Conservation (phyloP, 2,329 filamentous ascomycete species). For the Aspergillus intermedius region DNA sequence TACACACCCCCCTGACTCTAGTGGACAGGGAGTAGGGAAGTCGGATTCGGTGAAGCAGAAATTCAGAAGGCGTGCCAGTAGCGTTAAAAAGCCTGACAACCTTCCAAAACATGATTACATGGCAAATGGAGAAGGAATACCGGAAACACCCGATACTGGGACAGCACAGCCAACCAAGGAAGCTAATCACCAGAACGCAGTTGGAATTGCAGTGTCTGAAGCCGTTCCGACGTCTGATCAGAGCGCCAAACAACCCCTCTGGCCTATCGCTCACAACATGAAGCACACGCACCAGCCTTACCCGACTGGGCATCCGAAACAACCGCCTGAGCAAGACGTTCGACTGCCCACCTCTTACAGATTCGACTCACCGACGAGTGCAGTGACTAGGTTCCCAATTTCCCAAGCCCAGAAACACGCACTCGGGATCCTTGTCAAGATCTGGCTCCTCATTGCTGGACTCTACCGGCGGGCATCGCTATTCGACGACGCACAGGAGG, state of each 20-base stretch:
- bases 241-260: conserved; percentile 27
- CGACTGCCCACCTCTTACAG: conserved; percentile 29
- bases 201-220: conserved; percentile 25
- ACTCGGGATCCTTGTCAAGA: conserved; percentile 59
- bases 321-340: conserved; percentile 38
- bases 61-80: conserved; percentile 28
- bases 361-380: conserved; percentile 35
- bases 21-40: conserved; percentile 19
- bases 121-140: conserved; percentile 16
- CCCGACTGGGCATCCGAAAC: conserved; percentile 34
- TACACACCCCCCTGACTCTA: conserved; percentile 20
- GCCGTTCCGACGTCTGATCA: conserved; percentile 11
- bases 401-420: conserved; percentile 50
- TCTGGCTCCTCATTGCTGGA: conserved; percentile 86
- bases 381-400: conserved; percentile 45
- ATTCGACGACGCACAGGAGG: conserved; percentile 71
- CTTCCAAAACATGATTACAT: conserved; percentile 16
- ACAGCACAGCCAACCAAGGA: conserved; percentile 9
- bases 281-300: conserved; percentile 27
- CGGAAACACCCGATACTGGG: not conserved
- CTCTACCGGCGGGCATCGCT: conserved; percentile 79
- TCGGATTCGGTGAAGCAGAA: conserved; percentile 26
- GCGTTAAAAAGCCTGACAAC: conserved; percentile 20
- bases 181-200: conserved; percentile 13
- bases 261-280: conserved; percentile 32